phyloP scores from a whole-genome alignment of 805 yeast species.

The Lachancea fermentati region DNA sequence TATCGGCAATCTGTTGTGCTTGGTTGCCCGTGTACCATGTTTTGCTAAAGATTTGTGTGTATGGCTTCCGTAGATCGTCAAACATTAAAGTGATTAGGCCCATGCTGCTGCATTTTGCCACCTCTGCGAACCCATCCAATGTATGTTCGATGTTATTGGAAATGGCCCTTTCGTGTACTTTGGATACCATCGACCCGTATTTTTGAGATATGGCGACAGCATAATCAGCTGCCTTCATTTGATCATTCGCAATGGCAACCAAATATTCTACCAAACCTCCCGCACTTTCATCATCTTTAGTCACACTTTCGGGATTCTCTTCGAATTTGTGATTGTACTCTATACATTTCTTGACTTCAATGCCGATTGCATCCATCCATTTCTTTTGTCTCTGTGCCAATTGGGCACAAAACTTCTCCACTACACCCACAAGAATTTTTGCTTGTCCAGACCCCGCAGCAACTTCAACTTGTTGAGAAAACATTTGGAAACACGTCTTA shows the following conservation, averaged over 20 bases:
- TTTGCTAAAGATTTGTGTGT: conserved; percentile 56
- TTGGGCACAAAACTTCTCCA: conserved; percentile 60
- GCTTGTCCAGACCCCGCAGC: conserved; percentile 84
- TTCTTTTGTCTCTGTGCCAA: conserved; percentile 55
- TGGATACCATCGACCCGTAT: conserved; percentile 59
- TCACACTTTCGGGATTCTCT: conserved; percentile 31
- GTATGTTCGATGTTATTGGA: conserved; percentile 52
- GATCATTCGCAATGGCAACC: conserved; percentile 81
- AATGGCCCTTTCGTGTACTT: conserved; percentile 56
- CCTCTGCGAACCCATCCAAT: conserved; percentile 74
- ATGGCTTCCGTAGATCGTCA: conserved; percentile 63
- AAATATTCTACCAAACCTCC: conserved; percentile 78
- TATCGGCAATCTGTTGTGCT: conserved; percentile 60
- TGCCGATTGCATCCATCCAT: conserved; percentile 53
- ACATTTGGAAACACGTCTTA: conserved; percentile 71
- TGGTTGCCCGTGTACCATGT: conserved; percentile 60
- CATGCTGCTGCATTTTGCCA: conserved; percentile 59
- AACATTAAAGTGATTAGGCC: conserved; percentile 56
- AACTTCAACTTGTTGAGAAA: conserved; percentile 84
- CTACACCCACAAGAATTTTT: conserved; percentile 69
- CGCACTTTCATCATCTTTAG: conserved; percentile 43
- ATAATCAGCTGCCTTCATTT: conserved; percentile 62
- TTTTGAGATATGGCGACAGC: conserved; percentile 65
- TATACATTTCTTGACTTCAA: conserved; percentile 42
- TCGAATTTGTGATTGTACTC: conserved; percentile 31